Evolutionary conservation across 1,139 yeast species (phyloP), one percentile per base, ranked within the genome.

Genomic region (Saccharomycopsis hybrid): DNA sequence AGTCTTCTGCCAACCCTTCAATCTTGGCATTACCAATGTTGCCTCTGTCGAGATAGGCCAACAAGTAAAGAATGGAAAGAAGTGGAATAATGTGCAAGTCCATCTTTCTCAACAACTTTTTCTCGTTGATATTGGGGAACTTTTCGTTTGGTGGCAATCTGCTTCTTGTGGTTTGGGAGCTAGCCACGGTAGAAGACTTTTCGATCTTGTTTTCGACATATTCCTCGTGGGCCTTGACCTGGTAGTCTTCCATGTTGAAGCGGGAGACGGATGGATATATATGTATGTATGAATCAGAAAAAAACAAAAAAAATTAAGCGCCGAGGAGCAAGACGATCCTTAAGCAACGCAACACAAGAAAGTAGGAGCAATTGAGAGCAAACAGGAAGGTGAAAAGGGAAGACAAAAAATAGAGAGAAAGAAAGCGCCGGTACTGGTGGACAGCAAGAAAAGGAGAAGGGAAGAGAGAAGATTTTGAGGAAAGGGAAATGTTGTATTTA

Each of bases 1-100:
- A 62, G 55, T 80, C 85, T 13, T 65, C 68, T 54, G 72, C 77
- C 43, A 80, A 62, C 3, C 82, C 82, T 51, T 78, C 82, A 30
- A 80, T 69, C 56, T 80, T 69, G 0, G 85, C 85, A 58, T 77
- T 73, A 2, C 83, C 83, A 57, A 80, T 77, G 59, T 78, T 78
- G 55, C 78, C 76, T 57, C 84, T 66, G 62, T 81, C 87, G 53
- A 81, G 66, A 58, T 71, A 77, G 55, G 78, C 74, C 53, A 79
- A 65, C 50, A 78, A 68, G 56, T 78, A 78, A 49, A 78, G 67
- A 44, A 72, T 58, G n/a, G 76, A 71, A 39, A 77, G 65, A 67
- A 73, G 65, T 1, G 80, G 80, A 55, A 76, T 63, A 36, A 77
- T 61, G 49, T 76, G 60, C 39, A 65, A 44, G 56, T 77, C 82